Evolutionary conservation across 1,284 basidiomycete genomes (phyloP), one percentile per base, ranked within the genome.

Genomic region (Naganishia cerealis): DNA sequence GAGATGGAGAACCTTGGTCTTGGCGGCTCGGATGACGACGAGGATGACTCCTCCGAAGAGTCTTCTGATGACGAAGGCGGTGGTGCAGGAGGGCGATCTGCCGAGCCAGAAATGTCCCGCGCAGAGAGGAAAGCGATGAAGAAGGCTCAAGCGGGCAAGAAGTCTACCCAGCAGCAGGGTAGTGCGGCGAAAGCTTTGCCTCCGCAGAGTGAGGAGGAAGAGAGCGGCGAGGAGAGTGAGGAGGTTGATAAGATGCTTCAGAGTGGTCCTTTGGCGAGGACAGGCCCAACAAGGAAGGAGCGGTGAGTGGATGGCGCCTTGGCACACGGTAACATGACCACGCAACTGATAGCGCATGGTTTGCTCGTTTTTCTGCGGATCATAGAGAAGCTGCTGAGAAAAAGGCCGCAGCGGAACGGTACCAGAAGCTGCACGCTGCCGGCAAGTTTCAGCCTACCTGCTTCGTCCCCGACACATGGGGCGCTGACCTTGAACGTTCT

Each of bases 311-410:
- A 39, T 6, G 13, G 38, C 18, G 6, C 29, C 29, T 33, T 6
- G 29, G 29, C 29, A 33, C 29, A 33, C 29, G 29, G 15, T 67
- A 56, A 7, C 7, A 13, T 15, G 46, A 24, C n/a, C n/a, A 50
- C n/a, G 43, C 18, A 24, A 24, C 7, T 50, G 46, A 24, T 24
- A 50, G 46, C 46, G 43, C n/a, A 15, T 58, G n/a, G 43, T 24
- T 50, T 69, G 55, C 16, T 15, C 29, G 33, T 56, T 50, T 40
- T 10, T 12, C 21, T 53, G 48, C 63, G 43, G 26, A 52, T 24
- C 21, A 24, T 38, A 94, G 92, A 72, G 93, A 95, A 76, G 87
- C 87, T 74, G 91, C 91, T 75, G 91, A 94, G 80, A 93, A 92
- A 82, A 86, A 90, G 76, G 91, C 92, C 7, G 91, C 92, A 0